phyloP scores from a whole-genome alignment of 2,329 filamentous ascomycete genomes.

The Aspergillus persii region DNA sequence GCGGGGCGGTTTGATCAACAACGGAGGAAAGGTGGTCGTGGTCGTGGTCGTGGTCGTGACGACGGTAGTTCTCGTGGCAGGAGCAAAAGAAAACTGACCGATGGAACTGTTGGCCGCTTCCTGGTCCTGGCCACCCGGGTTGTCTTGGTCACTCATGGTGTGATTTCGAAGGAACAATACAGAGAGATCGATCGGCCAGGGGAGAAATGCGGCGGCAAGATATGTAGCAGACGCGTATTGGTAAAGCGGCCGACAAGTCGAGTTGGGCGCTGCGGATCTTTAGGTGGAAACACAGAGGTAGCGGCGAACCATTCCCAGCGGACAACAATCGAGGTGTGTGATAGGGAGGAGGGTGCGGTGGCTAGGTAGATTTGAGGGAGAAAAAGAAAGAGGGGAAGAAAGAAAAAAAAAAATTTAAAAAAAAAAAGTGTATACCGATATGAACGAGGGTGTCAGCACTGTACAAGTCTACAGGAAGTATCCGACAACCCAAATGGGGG shows the following conservation, averaged over 20 bases:
- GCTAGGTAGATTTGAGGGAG: not conserved
- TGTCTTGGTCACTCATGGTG: conserved; percentile 31
- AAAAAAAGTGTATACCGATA: conserved; percentile 11
- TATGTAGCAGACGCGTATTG: conserved; percentile 17
- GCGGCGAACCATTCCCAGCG: conserved; percentile 13
- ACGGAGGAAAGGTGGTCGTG: conserved; percentile 75
- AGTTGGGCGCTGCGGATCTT: conserved; percentile 7
- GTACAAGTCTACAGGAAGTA: conserved; percentile 22
- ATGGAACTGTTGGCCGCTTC: conserved; percentile 43
- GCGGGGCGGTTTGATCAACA: conserved; percentile 71
- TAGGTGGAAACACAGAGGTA: conserved; percentile 14
- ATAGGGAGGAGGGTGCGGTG: conserved; percentile 6
- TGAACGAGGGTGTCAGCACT: conserved; percentile 23
- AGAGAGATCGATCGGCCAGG: conserved; percentile 11
- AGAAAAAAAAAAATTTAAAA: conserved; percentile 8
- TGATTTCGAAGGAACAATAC: conserved; percentile 11
- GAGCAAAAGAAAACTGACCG: conserved; percentile 61
- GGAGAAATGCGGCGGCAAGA: conserved; percentile 4
- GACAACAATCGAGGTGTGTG: conserved; percentile 9
- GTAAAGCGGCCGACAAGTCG: conserved; percentile 11
- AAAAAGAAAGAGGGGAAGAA: not conserved
- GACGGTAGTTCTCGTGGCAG: conserved; percentile 63
- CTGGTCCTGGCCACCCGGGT: conserved; percentile 18
- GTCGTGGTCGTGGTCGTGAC: conserved; percentile 93
- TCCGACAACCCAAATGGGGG: conserved; percentile 19